Conservation (phyloP, 2,329 filamentous ascomycete species). For the Colletotrichum tropicicola region DNA sequence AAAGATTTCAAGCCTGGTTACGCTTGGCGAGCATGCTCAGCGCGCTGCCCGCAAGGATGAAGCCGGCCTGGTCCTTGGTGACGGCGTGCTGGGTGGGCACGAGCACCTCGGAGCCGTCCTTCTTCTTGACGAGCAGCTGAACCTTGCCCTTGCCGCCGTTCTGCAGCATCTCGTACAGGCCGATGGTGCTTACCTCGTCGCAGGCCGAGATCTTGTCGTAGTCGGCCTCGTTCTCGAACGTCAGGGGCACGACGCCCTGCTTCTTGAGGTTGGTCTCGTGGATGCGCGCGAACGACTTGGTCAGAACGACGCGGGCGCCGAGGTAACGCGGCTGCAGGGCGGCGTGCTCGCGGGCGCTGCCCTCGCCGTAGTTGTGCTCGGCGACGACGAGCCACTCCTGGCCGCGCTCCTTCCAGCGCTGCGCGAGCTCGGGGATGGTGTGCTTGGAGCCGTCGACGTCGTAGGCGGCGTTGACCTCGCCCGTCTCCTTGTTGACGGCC, state of each 20-base stretch:
- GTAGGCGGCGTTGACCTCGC: conserved; percentile 91
- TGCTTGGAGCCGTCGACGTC: conserved; percentile 79
- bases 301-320: conserved; percentile 82
- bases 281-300: conserved; percentile 90
- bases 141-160: conserved; percentile 83
- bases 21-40: conserved; percentile 85
- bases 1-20: conserved; percentile 25
- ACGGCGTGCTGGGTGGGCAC: conserved; percentile 89
- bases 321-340: conserved; percentile 92
- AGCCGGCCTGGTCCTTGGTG: conserved; percentile 88
- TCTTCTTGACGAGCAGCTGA: conserved; percentile 70
- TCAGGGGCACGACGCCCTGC: conserved; percentile 94
- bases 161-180: conserved; percentile 82
- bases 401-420: conserved; percentile 79
- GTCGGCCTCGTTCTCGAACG: conserved; percentile 87
- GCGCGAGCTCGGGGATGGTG: conserved; percentile 88
- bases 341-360: conserved; percentile 88
- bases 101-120: conserved; percentile 69
- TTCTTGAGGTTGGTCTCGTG: conserved; percentile 98
- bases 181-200: conserved; percentile 84
- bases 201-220: conserved; percentile 86
- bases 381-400: conserved; percentile 93
- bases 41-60: conserved; percentile 93
- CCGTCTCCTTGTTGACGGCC: conserved; percentile 89
- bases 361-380: conserved; percentile 97